A percentile compares a stretch with the other conserved stretches of the same genome.
Evolutionary conservation across 2,329 filamentous ascomycete species (phyloP).

Genomic region (Xylariales sp.): DNA sequence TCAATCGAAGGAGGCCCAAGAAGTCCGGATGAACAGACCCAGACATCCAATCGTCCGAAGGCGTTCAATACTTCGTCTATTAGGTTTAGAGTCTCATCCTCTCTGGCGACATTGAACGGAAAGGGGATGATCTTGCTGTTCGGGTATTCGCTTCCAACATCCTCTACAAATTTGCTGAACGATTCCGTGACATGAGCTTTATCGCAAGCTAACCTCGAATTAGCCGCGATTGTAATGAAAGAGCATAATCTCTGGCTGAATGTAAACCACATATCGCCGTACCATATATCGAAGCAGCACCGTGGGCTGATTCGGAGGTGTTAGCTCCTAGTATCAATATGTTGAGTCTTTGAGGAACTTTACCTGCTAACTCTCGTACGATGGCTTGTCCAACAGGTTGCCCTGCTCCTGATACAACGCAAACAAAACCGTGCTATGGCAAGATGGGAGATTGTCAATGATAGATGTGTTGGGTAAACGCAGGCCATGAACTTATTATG

Average conservation of each 20-base stretch:
- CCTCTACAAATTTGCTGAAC: conserved; percentile 34
- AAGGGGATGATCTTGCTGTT: conserved; percentile 60
- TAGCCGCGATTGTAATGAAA: background rate
- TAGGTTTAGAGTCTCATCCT: conserved; percentile 55
- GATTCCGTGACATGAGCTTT: conserved; percentile 31
- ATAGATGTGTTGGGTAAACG: no score
- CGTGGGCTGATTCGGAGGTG: no score
- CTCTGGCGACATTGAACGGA: conserved; percentile 53
- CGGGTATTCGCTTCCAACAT: conserved; percentile 38
- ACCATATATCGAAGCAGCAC: conserved; percentile 60
- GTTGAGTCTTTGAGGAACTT: no score
- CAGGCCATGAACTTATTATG: background rate
- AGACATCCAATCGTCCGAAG: conserved; percentile 57
- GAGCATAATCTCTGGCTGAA: background rate
- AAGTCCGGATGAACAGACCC: conserved; percentile 53
- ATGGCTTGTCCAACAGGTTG: conserved; percentile 58
- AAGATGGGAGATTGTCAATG: no score
- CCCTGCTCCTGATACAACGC: conserved; percentile 58
- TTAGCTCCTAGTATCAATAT: no score
- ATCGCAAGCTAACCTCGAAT: conserved; percentile 39
- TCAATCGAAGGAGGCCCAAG: conserved; percentile 54
- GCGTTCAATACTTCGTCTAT: conserved; percentile 61
- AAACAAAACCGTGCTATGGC: conserved; percentile 59
- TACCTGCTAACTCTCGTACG: conserved; percentile 53
- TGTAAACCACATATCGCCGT: no score